Percentiles rank a stretch among this genome's conserved stretches.
These are phyloP conservation scores for Salix brachista DNA, from an alignment of 345 rosid genomes.

Conservation along the genomic window DNA sequence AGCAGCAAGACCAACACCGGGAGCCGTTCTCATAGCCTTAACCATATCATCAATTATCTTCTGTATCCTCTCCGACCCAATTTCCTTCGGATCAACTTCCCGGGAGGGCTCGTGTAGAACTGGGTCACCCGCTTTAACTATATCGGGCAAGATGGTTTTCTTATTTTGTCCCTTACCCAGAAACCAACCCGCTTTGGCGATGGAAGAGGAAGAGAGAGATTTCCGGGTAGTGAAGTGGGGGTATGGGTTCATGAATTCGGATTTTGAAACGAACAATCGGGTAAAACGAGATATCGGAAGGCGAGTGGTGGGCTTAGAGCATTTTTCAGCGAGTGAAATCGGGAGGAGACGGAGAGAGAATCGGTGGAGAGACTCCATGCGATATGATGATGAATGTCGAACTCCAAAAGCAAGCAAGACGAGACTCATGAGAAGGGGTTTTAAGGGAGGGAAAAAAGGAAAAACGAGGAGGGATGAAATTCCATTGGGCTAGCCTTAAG, in stretches of 20 bases:
- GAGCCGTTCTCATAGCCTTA: constrained; percentile 67
- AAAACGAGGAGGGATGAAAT: no score
- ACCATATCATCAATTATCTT: constrained; percentile 82
- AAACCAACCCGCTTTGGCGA: constrained; percentile 84
- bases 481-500: no score
- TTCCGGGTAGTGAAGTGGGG: constrained; percentile 22
- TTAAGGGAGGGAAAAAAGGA: no score
- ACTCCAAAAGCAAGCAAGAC: no score
- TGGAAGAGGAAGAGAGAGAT: constrained; percentile 32
- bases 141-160: constrained; percentile 50
- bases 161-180: constrained; percentile 71
- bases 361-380: constrained; percentile 54
- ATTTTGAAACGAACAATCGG: constrained; percentile 10
- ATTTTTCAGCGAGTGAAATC: constrained; percentile 26
- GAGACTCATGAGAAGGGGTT: no score
- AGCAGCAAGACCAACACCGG: constrained; percentile 95
- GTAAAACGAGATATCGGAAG: constrained; percentile 12
- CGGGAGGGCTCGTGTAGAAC: constrained; percentile 78
- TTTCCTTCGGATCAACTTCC: constrained; percentile 66
- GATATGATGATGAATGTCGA: background rate
- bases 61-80: constrained; percentile 80
- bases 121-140: constrained; percentile 85
- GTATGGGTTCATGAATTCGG: background rate
- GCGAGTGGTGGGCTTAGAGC: constrained; percentile 14
- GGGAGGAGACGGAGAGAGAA: constrained; percentile 55